phyloP scores from a whole-genome alignment of 768 basidiomycete genomes.

The Rhodosporidiobolus odoratus region DNA sequence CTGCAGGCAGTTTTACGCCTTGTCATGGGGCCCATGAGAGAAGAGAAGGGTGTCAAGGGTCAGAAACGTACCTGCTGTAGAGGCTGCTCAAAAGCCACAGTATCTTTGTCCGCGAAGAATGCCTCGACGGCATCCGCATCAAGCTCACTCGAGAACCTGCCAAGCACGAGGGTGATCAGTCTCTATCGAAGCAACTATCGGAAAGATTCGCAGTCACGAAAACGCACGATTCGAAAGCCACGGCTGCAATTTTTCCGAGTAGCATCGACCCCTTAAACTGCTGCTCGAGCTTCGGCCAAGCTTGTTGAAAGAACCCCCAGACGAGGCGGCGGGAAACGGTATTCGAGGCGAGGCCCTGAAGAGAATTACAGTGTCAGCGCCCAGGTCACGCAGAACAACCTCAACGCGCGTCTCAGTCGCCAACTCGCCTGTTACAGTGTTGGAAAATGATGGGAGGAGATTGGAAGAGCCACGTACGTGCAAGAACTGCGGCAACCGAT shows the following conservation, averaged over 20 bases:
- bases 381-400: no score
- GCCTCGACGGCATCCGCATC: slow-evolving; percentile 25
- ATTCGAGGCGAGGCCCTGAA: slow-evolving; percentile 26
- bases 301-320: slow-evolving; percentile 22
- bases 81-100: slow-evolving; percentile 13
- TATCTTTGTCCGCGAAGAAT: slow-evolving; percentile 25
- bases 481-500: slow-evolving; percentile 14
- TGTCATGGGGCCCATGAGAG: no score
- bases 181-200: neutral
- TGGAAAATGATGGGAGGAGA: neutral
- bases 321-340: slow-evolving; percentile 13
- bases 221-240: slow-evolving; percentile 20
- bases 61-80: slow-evolving; percentile 3
- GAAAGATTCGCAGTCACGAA: neutral
- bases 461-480: neutral
- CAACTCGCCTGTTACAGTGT: no score
- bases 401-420: neutral
- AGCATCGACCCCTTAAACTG: slow-evolving; percentile 16
- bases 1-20: no score
- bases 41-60: neutral
- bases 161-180: neutral
- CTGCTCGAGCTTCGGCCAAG: slow-evolving; percentile 20
- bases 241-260: slow-evolving; percentile 18
- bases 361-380: no score
- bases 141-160: slow-evolving; percentile 4